These are phyloP conservation scores for Chaetomium sp. DNA, from an alignment of 2,329 filamentous ascomycete species.

Conservation along the genomic window DNA sequence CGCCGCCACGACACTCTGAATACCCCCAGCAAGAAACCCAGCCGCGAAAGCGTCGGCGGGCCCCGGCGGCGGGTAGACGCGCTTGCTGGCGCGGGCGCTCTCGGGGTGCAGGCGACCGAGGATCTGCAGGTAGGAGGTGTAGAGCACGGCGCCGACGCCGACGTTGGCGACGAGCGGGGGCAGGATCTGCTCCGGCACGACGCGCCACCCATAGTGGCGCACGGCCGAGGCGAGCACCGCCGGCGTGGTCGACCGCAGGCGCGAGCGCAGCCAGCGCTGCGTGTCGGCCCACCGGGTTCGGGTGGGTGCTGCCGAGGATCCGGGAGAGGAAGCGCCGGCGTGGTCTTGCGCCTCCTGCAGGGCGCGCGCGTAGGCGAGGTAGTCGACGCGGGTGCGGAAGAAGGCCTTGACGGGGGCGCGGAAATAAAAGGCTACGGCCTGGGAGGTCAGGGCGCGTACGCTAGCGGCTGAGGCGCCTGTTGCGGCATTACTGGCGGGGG, in stretches of 20 bases:
- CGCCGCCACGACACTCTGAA: constrained; percentile 73
- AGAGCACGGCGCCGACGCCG: constrained; percentile 71
- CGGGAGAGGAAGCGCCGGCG: background rate
- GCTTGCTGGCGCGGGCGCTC: constrained; percentile 56
- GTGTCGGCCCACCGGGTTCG: too few relatives aligned
- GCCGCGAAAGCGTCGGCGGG: constrained; percentile 67
- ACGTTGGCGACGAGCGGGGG: constrained; percentile 75
- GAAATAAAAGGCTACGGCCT: constrained; percentile 89
- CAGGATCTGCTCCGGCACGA: constrained; percentile 75
- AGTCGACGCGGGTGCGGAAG: constrained; percentile 87
- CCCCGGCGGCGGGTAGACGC: constrained; percentile 70
- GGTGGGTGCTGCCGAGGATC: too few relatives aligned
- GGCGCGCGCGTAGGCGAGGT: constrained; percentile 61
- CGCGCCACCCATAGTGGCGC: constrained; percentile 69
- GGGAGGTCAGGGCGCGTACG: constrained; percentile 79
- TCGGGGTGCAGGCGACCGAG: constrained; percentile 68
- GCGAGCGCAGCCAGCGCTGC: constrained; percentile 46
- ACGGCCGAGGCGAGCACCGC: constrained; percentile 70
- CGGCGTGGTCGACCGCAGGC: constrained; percentile 66
- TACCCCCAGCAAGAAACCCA: constrained; percentile 66
- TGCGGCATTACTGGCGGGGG: constrained; percentile 41
- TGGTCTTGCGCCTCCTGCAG: constrained; percentile 54
- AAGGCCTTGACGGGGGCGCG: constrained; percentile 89
- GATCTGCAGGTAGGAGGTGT: constrained; percentile 73
- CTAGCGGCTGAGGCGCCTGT: constrained; percentile 82